Evolutionary conservation across 495 filamentous ascomycete genomes (phyloP).

Genomic region (Astrothelium subdiscretum): DNA sequence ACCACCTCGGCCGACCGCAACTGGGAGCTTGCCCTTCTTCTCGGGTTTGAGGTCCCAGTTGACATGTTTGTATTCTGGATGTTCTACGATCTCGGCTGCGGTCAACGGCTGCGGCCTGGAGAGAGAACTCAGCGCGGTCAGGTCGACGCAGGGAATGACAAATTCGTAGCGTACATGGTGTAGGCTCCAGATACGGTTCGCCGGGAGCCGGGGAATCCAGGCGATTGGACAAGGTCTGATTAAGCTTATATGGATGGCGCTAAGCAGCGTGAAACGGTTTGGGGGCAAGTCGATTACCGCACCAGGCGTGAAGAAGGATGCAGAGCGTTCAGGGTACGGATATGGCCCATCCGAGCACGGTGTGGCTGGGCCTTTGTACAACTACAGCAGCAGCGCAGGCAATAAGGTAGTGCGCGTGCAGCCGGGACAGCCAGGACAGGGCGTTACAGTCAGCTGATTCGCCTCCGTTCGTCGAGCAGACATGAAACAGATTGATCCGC

Average conservation of each 20-base stretch:
- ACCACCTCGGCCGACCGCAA: slow-evolving; percentile 53
- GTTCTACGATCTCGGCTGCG: slow-evolving; percentile 34
- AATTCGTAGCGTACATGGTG: not conserved
- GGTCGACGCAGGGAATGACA: not conserved
- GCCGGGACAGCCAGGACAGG: not conserved
- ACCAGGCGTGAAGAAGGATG: not conserved
- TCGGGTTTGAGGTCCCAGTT: slow-evolving; percentile 55
- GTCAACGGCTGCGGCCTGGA: slow-evolving; percentile 22
- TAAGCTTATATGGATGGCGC: not conserved
- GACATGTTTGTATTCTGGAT: slow-evolving; percentile 40
- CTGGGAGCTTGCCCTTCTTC: slow-evolving; percentile 43
- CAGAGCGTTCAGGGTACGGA: not conserved
- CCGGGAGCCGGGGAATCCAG: not conserved
- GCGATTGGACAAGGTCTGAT: not conserved
- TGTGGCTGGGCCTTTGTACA: too few species aligned
- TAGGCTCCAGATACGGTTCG: not conserved
- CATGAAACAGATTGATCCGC: not conserved
- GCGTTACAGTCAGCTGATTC: not conserved
- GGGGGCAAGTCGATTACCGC: not conserved
- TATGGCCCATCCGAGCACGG: not conserved
- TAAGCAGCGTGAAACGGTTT: not conserved
- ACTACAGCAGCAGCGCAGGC: too few species aligned
- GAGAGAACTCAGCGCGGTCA: not conserved
- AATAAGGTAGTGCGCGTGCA: too few species aligned
- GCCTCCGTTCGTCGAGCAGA: not conserved